Evolutionary conservation across 257 asterid genomes (phyloP), one percentile per base, ranked within the genome.

Genomic region (Capsicum rhomboideum): DNA sequence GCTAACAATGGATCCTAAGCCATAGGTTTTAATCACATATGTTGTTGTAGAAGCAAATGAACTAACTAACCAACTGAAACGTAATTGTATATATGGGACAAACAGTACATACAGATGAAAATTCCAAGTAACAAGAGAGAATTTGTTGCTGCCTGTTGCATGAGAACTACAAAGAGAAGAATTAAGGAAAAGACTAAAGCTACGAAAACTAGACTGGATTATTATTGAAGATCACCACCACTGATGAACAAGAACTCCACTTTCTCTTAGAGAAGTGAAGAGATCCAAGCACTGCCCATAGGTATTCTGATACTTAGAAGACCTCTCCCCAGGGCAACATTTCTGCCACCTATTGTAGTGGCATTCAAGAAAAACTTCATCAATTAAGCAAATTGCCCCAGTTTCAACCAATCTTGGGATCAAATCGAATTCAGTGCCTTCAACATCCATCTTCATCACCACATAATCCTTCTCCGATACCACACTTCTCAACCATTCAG

Each of bases 381-480:
- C 98, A 10, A 96, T 91, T 89, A 96, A 87, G 88, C 99, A 96
- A 63, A 96, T 96, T 0, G 98, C 96, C 2, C 98, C 97, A 0
- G 98, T 92, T 86, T 93, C 89, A 84, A 94, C 80, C 93, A 96
- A 88, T 88, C 94, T 91, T 0, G 99, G 99, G 14, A 96, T 93
- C 93, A 94, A 87, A 64, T 94, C 94, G 40, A 96, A 96, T 83
- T 96, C 99, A 18, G 99, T 96, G 85, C 99, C 99, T 91, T 94
- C 99, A 20, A 96, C 98, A 74, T 96, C 99, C 98, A 96, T 94
- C 92, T 96, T 96, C 98, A 93, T 93, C 86, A 96, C 98, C 66
- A 96, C 98, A 84, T 89, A 96, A 84, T 94, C 98, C 85, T 82
- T 94, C 90, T 89, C 90, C 0, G 93, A 42, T 12, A 94, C 98